These are phyloP conservation scores for Aspergillus sp. DNA, from an alignment of 2,329 filamentous ascomycete species.

Conservation along the genomic window DNA sequence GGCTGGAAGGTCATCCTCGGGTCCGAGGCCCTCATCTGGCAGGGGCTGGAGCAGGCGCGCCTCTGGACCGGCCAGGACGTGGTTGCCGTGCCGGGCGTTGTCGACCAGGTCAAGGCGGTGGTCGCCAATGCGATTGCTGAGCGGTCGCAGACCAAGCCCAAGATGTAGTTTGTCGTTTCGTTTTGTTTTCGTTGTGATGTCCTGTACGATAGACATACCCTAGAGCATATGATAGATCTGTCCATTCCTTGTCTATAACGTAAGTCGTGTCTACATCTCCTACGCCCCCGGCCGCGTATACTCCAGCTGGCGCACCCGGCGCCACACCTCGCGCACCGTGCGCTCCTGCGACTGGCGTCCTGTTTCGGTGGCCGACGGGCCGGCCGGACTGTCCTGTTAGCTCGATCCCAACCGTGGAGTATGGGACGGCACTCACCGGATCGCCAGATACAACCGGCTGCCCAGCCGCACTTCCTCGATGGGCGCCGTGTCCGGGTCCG, in stretches of 20 bases:
- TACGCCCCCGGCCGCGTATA: conserved; percentile 64
- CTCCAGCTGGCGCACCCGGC: conserved; percentile 63
- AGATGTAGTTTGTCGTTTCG: conserved; percentile 17
- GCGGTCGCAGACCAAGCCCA: conserved; percentile 25
- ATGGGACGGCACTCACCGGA: conserved; percentile 48
- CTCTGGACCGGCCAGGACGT: conserved; percentile 64
- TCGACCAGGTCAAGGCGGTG: conserved; percentile 57
- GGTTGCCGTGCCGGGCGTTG: conserved; percentile 54
- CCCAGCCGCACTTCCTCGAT: conserved; percentile 64
- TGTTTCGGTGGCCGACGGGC: conserved; percentile 60
- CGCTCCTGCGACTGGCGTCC: conserved; percentile 67
- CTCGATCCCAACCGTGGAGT: neutral
- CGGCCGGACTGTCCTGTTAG: conserved; percentile 56
- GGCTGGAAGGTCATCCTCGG: conserved; percentile 75
- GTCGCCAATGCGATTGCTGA: conserved; percentile 50
- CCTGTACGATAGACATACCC: conserved; percentile 13
- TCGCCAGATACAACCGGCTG: conserved; percentile 68
- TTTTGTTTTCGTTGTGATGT: conserved; percentile 4
- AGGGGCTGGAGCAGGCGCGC: conserved; percentile 66
- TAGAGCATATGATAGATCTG: too few relatives aligned
- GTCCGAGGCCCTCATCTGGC: conserved; percentile 74
- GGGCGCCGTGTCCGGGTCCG: conserved; percentile 52
- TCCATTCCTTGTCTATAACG: neutral
- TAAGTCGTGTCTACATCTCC: conserved; percentile 5
- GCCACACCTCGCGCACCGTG: conserved; percentile 71